Evolutionary conservation across 208 protist genomes (phyloP).

Genomic region (Trypanosoma vivax): DNA sequence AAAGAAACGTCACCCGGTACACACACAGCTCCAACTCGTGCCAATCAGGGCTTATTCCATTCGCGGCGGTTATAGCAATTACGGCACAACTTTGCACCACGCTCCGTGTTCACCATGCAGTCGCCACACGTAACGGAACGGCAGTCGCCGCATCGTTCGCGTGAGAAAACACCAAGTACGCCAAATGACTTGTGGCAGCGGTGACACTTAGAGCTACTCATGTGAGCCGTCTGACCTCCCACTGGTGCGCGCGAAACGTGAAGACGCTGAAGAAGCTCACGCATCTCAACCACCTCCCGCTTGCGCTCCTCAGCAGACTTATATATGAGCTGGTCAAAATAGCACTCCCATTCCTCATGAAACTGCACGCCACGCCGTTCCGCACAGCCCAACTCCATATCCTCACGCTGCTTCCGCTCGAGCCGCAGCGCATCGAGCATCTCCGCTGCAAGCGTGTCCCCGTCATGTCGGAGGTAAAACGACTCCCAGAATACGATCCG

Average conservation of each 20-base stretch:
- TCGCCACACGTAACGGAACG: conserved; percentile 2
- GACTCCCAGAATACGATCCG: conserved; percentile 66
- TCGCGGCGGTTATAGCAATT: conserved; percentile 8
- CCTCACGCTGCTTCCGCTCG: conserved; percentile 4
- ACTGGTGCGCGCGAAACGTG: conserved; percentile 1
- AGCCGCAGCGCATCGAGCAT: not conserved
- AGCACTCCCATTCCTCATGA: conserved; percentile 45
- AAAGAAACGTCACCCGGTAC: not conserved
- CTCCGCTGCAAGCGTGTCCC: conserved; percentile 12
- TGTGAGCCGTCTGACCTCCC: not conserved
- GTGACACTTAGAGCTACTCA: conserved; percentile 6
- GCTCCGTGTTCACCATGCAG: conserved; percentile 1
- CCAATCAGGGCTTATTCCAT: too few species aligned
- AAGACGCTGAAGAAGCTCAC: conserved; percentile 7
- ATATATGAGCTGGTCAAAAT: conserved; percentile 33
- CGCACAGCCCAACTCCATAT: not conserved
- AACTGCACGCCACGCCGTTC: conserved; percentile 23
- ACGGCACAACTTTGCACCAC: conserved; percentile 10
- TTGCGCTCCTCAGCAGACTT: conserved; percentile 23
- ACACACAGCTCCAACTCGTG: too few species aligned
- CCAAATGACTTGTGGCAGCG: conserved; percentile 14
- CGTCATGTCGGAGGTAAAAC: conserved; percentile 43
- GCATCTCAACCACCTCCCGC: conserved; percentile 13
- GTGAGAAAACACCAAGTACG: conserved; percentile 5
- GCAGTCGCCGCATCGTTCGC: conserved; percentile 10